Conservation (phyloP, 805 yeast species). For the Monosporozyma aquatica region DNA sequence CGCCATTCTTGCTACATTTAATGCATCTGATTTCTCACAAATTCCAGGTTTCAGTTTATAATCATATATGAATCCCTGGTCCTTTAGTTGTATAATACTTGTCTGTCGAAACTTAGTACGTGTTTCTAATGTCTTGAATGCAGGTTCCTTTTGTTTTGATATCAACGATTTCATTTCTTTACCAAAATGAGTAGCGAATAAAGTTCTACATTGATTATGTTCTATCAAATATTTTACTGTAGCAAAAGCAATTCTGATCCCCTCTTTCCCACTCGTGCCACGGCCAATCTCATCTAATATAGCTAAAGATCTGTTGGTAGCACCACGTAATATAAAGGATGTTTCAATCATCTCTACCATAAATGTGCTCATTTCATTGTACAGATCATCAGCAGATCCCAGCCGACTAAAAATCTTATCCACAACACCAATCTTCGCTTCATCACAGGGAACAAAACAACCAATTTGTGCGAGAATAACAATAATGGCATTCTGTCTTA, state of each 20-base stretch:
- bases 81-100: conserved; percentile 22
- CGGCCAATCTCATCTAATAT: conserved; percentile 84
- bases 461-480: conserved; percentile 69
- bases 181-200: conserved; percentile 90
- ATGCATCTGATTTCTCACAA: conserved; percentile 66
- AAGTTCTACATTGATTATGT: conserved; percentile 53
- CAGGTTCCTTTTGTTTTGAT: conserved; percentile 12
- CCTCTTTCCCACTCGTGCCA: conserved; percentile 81
- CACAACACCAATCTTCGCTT: conserved; percentile 59
- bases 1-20: conserved; percentile 67
- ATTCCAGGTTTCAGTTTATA: conserved; percentile 58
- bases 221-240: conserved; percentile 48
- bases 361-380: conserved; percentile 74
- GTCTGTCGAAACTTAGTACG: conserved; percentile 17
- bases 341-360: conserved; percentile 92
- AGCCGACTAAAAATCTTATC: conserved; percentile 74
- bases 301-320: conserved; percentile 61
- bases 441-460: conserved; percentile 57
- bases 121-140: conserved; percentile 10
- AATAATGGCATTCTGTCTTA: conserved; percentile 63
- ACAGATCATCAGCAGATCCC: conserved; percentile 78
- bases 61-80: conserved; percentile 31
- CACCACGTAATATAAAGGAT: conserved; percentile 52
- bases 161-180: conserved; percentile 40
- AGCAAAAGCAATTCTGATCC: conserved; percentile 77